phyloP scores from a whole-genome alignment of 1,139 yeast species.

The Hanseniaspora sp. region DNA sequence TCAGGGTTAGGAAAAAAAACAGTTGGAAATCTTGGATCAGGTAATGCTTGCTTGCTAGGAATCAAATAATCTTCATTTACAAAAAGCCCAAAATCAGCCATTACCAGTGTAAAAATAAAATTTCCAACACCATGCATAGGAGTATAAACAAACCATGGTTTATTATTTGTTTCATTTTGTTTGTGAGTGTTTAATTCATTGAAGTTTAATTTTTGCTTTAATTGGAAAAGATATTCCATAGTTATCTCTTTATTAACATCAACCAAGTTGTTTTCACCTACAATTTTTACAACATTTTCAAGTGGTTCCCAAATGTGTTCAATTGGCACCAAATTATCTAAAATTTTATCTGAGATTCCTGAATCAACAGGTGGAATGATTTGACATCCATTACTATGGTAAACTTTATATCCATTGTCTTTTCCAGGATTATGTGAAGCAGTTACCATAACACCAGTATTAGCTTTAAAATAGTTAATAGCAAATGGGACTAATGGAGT shows the following conservation, averaged over 20 bases:
- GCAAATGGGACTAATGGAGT: constrained; percentile 92
- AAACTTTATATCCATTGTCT: constrained; percentile 92
- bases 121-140: constrained; percentile 94
- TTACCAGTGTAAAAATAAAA: constrained; percentile 32
- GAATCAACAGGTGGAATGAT: constrained; percentile 85
- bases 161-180: constrained; percentile 23
- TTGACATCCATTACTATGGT: constrained; percentile 89
- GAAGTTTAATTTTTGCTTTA: constrained; percentile 17
- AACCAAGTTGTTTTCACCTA: constrained; percentile 26
- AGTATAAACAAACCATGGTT: constrained; percentile 57
- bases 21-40: constrained; percentile 79
- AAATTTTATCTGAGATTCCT: constrained; percentile 57
- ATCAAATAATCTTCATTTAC: constrained; percentile 31
- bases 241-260: constrained; percentile 33
- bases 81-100: constrained; percentile 24
- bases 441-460: constrained; percentile 88
- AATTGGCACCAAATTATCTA: constrained; percentile 54
- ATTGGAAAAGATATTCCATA: constrained; percentile 19
- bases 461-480: constrained; percentile 50
- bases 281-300: constrained; percentile 21
- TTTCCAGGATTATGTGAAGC: constrained; percentile 92
- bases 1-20: constrained; percentile 92
- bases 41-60: constrained; percentile 46
- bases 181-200: constrained; percentile 17
- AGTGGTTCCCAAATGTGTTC: constrained; percentile 34